Percentiles rank a stretch among this genome's conserved stretches.
Conservation (phyloP, 1,284 basidiomycete genomes). For the Schizophyllum amplum region DNA sequence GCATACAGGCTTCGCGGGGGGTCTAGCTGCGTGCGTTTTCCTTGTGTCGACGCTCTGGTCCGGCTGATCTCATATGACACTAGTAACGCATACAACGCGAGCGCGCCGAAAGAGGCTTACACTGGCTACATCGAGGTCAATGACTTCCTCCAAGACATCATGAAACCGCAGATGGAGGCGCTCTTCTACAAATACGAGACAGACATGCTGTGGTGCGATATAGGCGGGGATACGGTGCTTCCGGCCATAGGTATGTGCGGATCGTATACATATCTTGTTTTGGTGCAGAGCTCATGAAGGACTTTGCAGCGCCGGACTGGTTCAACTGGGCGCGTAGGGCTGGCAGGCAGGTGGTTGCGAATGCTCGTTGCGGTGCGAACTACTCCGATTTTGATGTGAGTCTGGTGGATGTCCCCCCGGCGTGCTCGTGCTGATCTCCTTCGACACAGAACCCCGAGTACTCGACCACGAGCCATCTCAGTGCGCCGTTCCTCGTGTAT, state of each 20-base stretch:
- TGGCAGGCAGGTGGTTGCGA: constrained; percentile 47
- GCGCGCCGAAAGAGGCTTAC: constrained; percentile 40
- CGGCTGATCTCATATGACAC: no score
- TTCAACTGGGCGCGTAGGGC: constrained; percentile 39
- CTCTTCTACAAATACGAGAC: constrained; percentile 42
- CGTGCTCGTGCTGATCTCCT: constrained; percentile 27
- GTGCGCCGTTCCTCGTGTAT: not conserved
- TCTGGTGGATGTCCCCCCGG: constrained; percentile 21
- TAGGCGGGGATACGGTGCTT: constrained; percentile 46
- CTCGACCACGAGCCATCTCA: constrained; percentile 29
- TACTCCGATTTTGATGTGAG: not conserved
- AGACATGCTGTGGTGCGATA: constrained; percentile 59
- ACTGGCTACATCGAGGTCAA: constrained; percentile 40
- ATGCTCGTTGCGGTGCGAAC: constrained; percentile 32
- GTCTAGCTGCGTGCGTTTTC: constrained; percentile 25
- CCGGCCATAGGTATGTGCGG: no score
- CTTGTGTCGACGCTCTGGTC: no score
- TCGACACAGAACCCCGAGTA: constrained; percentile 55
- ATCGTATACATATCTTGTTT: no score
- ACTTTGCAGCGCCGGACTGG: constrained; percentile 42
- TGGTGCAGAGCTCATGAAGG: no score
- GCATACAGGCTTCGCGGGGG: constrained; percentile 22
- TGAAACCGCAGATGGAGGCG: constrained; percentile 48
- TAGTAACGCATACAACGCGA: constrained; percentile 39
- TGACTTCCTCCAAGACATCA: constrained; percentile 47